phyloP scores from a whole-genome alignment of 2,329 filamentous ascomycete genomes.

The Sporothrix brunneoviolacea region DNA sequence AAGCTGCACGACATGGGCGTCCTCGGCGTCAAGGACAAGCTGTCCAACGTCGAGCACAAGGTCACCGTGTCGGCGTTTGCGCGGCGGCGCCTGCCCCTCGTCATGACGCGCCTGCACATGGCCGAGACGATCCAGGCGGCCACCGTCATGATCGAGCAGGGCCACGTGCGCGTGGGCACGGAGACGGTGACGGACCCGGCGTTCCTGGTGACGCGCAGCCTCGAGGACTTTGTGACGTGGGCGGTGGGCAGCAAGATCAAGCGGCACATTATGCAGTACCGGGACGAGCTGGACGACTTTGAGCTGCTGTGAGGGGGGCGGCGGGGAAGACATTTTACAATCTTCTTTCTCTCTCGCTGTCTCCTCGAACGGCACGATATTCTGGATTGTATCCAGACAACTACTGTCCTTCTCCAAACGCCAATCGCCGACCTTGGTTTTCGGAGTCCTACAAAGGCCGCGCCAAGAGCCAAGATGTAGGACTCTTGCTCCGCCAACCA shows the following conservation, averaged over 20 bases:
- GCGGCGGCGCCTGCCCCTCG: constrained; percentile 72
- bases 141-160: constrained; percentile 85
- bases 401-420: too few relatives aligned
- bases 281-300: constrained; percentile 92
- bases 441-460: too few relatives aligned
- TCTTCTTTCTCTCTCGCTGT: not conserved
- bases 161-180: constrained; percentile 84
- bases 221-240: constrained; percentile 98
- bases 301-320: constrained; percentile 61
- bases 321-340: too few relatives aligned
- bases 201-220: constrained; percentile 77
- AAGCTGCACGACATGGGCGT: constrained; percentile 94
- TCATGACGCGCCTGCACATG: constrained; percentile 86
- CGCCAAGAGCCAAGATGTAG: too few relatives aligned
- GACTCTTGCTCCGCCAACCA: too few relatives aligned
- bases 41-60: constrained; percentile 78
- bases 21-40: constrained; percentile 66
- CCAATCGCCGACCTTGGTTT: too few relatives aligned
- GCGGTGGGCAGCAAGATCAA: constrained; percentile 95
- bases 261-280: constrained; percentile 89
- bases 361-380: too few relatives aligned
- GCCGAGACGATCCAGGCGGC: constrained; percentile 81
- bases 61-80: constrained; percentile 88
- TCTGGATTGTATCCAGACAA: too few relatives aligned
- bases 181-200: constrained; percentile 87